These are phyloP conservation scores for Pseudogymnoascus sp. DNA, from an alignment of 2,329 filamentous ascomycete species.

Conservation along the genomic window DNA sequence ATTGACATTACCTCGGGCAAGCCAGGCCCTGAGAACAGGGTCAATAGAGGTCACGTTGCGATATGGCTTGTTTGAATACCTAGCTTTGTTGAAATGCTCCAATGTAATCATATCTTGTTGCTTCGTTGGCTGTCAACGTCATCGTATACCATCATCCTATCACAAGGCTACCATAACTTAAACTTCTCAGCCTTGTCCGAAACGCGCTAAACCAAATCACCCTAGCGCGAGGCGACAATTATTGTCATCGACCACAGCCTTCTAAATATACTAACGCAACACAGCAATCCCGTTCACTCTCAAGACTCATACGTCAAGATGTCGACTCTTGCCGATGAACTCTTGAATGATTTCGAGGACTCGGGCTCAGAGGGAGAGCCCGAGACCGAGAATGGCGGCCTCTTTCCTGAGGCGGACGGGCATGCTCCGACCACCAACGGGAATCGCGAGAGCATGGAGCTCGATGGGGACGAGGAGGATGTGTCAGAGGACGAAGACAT, in stretches of 20 bases:
- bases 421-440: constrained; percentile 19
- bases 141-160: background rate
- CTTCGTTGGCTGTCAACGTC: background rate
- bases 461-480: constrained; percentile 53
- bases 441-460: constrained; percentile 37
- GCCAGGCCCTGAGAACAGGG: background rate
- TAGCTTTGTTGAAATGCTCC: background rate
- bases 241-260: constrained; percentile 9
- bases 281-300: background rate
- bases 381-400: constrained; percentile 43
- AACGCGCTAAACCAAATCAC: background rate
- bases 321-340: constrained; percentile 87
- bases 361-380: constrained; percentile 69
- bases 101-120: background rate
- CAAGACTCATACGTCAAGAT: constrained; percentile 38
- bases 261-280: constrained; percentile 11
- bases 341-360: constrained; percentile 86
- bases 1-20: background rate
- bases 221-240: constrained; percentile 4
- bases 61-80: background rate
- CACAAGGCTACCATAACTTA: background rate
- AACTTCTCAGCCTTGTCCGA: background rate
- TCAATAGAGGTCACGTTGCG: background rate
- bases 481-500: constrained; percentile 54
- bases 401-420: constrained; percentile 35